phyloP scores from a whole-genome alignment of 2,329 filamentous ascomycete genomes.

The Aspergillus fumigatiaffinis region DNA sequence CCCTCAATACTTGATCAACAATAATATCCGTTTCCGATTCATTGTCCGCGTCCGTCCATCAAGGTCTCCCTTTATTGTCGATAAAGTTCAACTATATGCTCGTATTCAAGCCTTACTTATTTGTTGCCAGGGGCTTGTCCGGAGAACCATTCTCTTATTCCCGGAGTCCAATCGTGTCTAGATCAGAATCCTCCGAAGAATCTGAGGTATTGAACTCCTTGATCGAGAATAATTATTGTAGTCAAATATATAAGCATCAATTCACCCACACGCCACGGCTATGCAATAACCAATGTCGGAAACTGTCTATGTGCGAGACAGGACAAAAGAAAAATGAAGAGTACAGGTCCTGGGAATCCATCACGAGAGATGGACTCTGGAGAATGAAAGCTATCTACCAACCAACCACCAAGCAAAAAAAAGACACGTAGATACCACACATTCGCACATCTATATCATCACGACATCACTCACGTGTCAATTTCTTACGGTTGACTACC shows the following conservation, averaged over 20 bases:
- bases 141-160: not conserved
- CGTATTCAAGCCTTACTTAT: not conserved
- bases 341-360: not conserved
- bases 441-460: slow-evolving; percentile 10
- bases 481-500: slow-evolving; percentile 12
- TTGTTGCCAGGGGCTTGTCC: not conserved
- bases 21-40: not conserved
- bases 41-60: not conserved
- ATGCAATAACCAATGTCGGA: not conserved
- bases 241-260: not conserved
- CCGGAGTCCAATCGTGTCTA: not conserved
- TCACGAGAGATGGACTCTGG: not conserved
- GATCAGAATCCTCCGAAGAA: not conserved
- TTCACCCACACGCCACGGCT: not conserved
- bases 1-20: not conserved
- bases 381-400: not conserved
- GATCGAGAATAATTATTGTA: not conserved
- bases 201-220: not conserved
- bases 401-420: not conserved
- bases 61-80: not conserved
- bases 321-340: not conserved
- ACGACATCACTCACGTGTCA: slow-evolving; percentile 12
- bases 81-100: not conserved
- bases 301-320: not conserved
- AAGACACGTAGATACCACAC: slow-evolving; percentile 1